Base-by-base conservation (phyloP, 2,329 filamentous ascomycete species). In the Fusarium caatingaense region DNA sequence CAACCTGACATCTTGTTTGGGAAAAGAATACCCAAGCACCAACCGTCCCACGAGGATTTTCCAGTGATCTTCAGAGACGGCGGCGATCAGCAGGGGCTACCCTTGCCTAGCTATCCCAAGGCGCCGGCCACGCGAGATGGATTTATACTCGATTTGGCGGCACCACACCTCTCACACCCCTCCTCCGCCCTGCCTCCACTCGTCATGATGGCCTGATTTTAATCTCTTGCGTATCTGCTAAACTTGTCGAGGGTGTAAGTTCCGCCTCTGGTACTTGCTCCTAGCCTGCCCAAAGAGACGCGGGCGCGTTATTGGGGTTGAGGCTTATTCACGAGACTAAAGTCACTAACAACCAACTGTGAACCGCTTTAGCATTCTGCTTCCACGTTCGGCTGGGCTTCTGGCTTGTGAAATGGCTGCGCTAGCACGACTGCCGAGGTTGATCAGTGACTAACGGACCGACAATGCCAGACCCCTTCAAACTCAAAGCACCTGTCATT, bases 51-150 rank as follows among this genome's bases (percentile, higher is more conserved):
- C 68, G 74, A 74, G 67, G 69, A 68, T 73, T 74, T 66, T 68
- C 70, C 68, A 72, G 68, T 74, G 74, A 76, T 76, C 74, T 76
- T 75, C 74, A 71, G 54, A 66, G 67, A 64, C 68, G 64, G 72
- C 62, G 74, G 66, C 74, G 74, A 76, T 76, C 74, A 69, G 66
- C 73, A 75, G 72, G 74, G 74, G 63, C 55, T 25, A 69, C 68
- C 73, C 72, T 61, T 65, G 73, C 46, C 64, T 56, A 50, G 68
- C 40, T 59, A 60, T 60, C 40, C 62, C 61, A 72, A 67, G 72
- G 64, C 71, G 62, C 64, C 46, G 74, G 60, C 74, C 74, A 76
- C 74, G 74, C 74, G 74, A 76, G 74, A 75, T 74, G 74, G 74
- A 66, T 65, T 74, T 75, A 75, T 55, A 49, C 71, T 71, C 67